A percentile compares a stretch with the other conserved stretches of the same genome.
Evolutionary conservation across 495 filamentous ascomycete species (phyloP).

Genomic region (Lentithecium fluviatile): DNA sequence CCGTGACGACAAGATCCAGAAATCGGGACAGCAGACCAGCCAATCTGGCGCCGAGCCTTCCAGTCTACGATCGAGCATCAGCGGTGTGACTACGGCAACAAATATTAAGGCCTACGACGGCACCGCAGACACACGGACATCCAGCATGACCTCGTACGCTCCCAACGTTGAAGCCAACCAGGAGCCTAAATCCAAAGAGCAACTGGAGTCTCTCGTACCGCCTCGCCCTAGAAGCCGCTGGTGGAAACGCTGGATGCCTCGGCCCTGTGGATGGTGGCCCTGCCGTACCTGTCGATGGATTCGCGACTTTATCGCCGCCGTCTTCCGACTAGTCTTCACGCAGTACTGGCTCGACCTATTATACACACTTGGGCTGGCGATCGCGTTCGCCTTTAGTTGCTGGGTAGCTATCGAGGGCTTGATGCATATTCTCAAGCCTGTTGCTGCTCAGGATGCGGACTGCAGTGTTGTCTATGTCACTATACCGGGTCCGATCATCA

Average conservation of each 20-base stretch:
- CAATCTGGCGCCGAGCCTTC: background rate
- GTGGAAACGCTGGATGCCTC: background rate
- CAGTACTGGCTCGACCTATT: background rate
- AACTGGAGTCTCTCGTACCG: background rate
- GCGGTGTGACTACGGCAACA: background rate
- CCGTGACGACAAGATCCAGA: background rate
- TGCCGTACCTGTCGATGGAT: background rate
- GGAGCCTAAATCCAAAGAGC: background rate
- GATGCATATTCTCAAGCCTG: slow-evolving; percentile 10
- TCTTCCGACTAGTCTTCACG: background rate
- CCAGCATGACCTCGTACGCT: background rate
- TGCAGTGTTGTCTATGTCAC: slow-evolving; percentile 34
- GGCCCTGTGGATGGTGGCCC: background rate
- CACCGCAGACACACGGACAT: background rate
- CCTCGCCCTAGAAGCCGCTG: background rate
- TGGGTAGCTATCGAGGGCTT: slow-evolving; percentile 13
- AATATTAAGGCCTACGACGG: background rate
- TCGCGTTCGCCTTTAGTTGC: background rate
- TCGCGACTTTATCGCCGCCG: background rate
- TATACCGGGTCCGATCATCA: slow-evolving; percentile 29
- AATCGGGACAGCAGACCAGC: background rate
- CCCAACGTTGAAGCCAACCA: background rate
- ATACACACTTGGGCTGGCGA: background rate
- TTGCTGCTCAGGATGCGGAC: slow-evolving; percentile 21
- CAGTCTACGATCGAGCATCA: background rate